Base-by-base conservation (phyloP, 495 filamentous ascomycete genomes). In the Parathielavia hyrcaniae region DNA sequence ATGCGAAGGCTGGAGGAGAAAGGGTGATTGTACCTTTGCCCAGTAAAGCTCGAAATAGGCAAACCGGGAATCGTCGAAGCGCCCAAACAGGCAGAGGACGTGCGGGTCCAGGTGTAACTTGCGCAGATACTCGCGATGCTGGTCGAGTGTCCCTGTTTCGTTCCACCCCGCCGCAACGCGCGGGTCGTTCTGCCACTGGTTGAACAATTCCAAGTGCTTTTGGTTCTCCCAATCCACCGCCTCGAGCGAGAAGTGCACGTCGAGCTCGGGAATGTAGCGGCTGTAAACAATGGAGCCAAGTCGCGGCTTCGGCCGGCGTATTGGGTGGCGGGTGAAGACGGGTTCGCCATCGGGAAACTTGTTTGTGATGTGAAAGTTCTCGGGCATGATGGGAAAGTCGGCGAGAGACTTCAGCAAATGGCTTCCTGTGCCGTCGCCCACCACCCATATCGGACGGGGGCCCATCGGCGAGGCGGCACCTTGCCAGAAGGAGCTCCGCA, bases 11-110 rank as follows among this genome's bases (percentile, higher is more conserved):
- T 30, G 2, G 26, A 6, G 26, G 6, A 30, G 26, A 30, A 39
- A 17, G 17, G 34, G 16, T 4, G 9, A 22, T 14, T 20, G 17
- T 73, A 83, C 83, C 77, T 84, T 83, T 16, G 78, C 79, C 83
- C 83, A 86, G 64, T 86, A 86, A 6, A 86, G 67, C 68, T 86
- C 83, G 58, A 79, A 86, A 57, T 86, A 86, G 0, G 82, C 76
- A 63, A 86, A 86, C 5, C 70, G 69, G 19, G 69, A 72, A 30
- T 83, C 76, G 36, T 85, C 72, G 55, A 84, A 86, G 0, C 77
- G 76, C 0, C 78, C 83, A 61, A 86, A 76, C 61, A 86, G 63
- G 50, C 79, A 79, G 16, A 85, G 69, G 20, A 81, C 77, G 58
- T 85, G 82, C 6, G 80, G 80, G 59, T 86, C 82, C 16, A 77